These are phyloP conservation scores for Tuber melanosporum DNA, from an alignment of 495 filamentous ascomycete species.

Conservation along the genomic window DNA sequence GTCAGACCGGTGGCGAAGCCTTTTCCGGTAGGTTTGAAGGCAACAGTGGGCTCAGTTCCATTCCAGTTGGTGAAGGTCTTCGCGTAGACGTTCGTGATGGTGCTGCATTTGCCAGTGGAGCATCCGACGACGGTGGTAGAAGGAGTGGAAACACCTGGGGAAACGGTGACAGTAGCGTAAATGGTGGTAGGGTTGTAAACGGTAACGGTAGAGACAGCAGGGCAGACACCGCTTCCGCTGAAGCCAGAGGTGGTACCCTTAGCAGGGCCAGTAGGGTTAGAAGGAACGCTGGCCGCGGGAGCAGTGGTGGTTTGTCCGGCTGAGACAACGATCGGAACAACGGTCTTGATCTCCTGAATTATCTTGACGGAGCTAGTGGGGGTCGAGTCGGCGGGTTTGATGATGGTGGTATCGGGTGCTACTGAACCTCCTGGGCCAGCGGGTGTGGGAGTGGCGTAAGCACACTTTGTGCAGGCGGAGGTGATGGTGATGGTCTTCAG, in stretches of 20 bases:
- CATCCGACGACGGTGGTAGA: not conserved
- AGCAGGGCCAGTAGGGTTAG: not conserved
- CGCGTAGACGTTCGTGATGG: not conserved
- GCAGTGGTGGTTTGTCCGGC: not conserved
- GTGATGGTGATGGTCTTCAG: slow-evolving; percentile 18
- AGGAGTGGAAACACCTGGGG: not conserved
- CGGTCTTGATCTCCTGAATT: not conserved
- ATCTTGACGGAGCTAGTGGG: not conserved
- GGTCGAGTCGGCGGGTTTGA: not conserved
- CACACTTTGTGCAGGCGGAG: slow-evolving; percentile 9
- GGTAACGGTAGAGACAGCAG: slow-evolving; percentile 11
- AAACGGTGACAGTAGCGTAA: slow-evolving; percentile 1
- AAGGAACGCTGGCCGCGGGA: slow-evolving; percentile 5
- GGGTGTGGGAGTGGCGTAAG: slow-evolving; percentile 1
- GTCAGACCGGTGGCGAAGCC: not conserved
- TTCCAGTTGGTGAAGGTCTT: not conserved
- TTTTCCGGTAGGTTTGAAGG: not conserved
- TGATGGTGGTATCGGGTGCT: not conserved
- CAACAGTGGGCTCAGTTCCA: not conserved
- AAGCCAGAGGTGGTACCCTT: not conserved
- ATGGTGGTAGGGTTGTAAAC: slow-evolving; percentile 6
- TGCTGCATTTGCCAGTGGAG: not conserved
- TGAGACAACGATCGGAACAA: not conserved
- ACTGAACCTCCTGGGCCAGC: not conserved
- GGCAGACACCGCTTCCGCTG: not conserved